A percentile compares a stretch with the other conserved stretches of the same genome.
phyloP scores from a whole-genome alignment of 306 rosid species.

The Ochetophila trinervis region DNA sequence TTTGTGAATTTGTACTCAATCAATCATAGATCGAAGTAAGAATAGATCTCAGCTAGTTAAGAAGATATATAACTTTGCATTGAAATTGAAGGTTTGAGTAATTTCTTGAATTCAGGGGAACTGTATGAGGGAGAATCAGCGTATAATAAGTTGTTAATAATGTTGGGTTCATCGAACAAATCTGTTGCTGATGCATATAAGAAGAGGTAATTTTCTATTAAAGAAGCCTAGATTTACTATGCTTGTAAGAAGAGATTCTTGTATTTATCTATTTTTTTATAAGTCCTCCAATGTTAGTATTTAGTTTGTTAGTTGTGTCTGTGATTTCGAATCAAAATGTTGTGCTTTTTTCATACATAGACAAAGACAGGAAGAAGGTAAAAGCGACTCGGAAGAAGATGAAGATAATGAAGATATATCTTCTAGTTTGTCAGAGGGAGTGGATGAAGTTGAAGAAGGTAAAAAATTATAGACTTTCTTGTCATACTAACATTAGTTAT shows the following conservation, averaged over 20 bases:
- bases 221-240: neutral
- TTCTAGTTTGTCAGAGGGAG: slow-evolving; percentile 36
- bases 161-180: slow-evolving; percentile 35
- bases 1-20: neutral
- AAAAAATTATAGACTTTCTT: neutral
- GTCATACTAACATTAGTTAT: neutral
- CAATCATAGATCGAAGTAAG: neutral
- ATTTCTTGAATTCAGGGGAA: slow-evolving; percentile 15
- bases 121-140: slow-evolving; percentile 24
- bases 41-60: neutral
- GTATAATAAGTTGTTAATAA: slow-evolving; percentile 37
- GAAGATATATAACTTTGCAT: neutral
- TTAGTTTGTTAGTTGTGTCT: neutral
- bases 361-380: slow-evolving; percentile 48
- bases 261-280: neutral
- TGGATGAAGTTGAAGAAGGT: slow-evolving; percentile 47
- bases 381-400: slow-evolving; percentile 37
- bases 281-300: neutral
- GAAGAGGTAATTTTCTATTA: slow-evolving; percentile 33
- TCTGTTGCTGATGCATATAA: slow-evolving; percentile 35
- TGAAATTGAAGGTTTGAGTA: neutral
- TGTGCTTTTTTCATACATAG: slow-evolving; percentile 32
- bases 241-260: neutral
- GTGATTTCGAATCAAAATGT: slow-evolving; percentile 8
- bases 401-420: slow-evolving; percentile 35